phyloP scores from a whole-genome alignment of 805 yeast species.

The Myxozyma vanderwaltii region DNA sequence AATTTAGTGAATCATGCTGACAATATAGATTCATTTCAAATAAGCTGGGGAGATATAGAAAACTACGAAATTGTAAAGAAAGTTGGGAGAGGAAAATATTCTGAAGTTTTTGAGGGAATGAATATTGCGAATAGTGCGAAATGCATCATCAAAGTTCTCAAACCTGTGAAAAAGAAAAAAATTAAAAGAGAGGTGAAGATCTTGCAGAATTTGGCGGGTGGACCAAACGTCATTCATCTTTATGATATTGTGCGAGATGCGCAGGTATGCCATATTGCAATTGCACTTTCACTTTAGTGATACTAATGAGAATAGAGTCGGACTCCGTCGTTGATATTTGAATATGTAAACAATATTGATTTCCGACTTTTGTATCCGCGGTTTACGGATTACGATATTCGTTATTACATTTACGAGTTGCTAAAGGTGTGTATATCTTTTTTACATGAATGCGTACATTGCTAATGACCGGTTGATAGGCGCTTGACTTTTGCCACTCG shows the following conservation, averaged over 20 bases:
- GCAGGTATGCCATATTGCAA: conserved; percentile 42
- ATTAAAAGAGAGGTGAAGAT: conserved; percentile 88
- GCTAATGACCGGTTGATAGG: conserved; percentile 49
- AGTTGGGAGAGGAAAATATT: conserved; percentile 90
- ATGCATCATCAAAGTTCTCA: conserved; percentile 85
- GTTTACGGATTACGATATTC: conserved; percentile 72
- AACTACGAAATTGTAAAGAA: conserved; percentile 77
- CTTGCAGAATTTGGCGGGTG: conserved; percentile 79
- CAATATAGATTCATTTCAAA: conserved; percentile 51
- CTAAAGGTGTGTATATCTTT: conserved; percentile 45
- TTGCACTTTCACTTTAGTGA: not conserved
- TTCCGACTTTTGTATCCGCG: conserved; percentile 80
- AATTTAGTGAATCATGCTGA: conserved; percentile 9
- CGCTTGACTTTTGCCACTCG: conserved; percentile 86
- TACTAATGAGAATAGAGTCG: conserved; percentile 45
- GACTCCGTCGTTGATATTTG: conserved; percentile 87
- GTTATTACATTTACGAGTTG: conserved; percentile 78
- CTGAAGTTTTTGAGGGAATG: conserved; percentile 90
- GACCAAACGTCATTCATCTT: conserved; percentile 77
- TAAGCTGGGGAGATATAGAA: conserved; percentile 61
- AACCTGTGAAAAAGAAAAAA: conserved; percentile 91
- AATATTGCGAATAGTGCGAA: conserved; percentile 62
- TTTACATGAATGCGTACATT: not conserved
- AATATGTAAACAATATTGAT: conserved; percentile 78
- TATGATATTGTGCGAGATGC: conserved; percentile 82